Percentiles rank a stretch among this genome's conserved stretches.
Evolutionary conservation across 2,329 filamentous ascomycete genomes (phyloP).

Genomic region (Talaromyces funiculosus): DNA sequence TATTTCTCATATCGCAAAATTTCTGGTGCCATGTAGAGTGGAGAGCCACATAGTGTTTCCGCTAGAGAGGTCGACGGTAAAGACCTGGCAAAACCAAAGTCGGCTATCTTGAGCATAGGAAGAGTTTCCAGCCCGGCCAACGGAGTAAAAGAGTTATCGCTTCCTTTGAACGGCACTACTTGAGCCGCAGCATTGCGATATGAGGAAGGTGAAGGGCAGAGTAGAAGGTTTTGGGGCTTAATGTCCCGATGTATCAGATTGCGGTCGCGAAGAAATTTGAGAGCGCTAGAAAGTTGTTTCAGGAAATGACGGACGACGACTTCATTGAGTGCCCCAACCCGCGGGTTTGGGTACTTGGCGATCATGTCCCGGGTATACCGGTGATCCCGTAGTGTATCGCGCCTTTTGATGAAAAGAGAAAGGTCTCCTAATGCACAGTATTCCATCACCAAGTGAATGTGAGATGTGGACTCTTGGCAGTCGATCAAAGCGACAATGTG

Average conservation of each 20-base stretch:
- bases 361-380: conserved; percentile 85
- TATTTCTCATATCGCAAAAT: conserved; percentile 97
- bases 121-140: conserved; percentile 74
- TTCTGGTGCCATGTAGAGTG: conserved; percentile 97
- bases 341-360: conserved; percentile 80
- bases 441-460: conserved; percentile 98
- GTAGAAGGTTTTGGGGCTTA: conserved; percentile 90
- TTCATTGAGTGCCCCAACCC: conserved; percentile 83
- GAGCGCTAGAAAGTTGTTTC: conserved; percentile 86
- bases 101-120: conserved; percentile 94
- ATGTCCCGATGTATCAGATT: conserved; percentile 95
- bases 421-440: conserved; percentile 94
- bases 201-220: conserved; percentile 71
- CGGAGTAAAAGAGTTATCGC: conserved; percentile 73
- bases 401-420: conserved; percentile 92
- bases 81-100: conserved; percentile 96
- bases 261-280: conserved; percentile 77
- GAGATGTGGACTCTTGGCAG: conserved; percentile 76
- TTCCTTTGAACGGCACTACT: conserved; percentile 68
- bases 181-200: conserved; percentile 60
- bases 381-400: conserved; percentile 72
- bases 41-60: conserved; percentile 93
- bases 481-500: conserved; percentile 96
- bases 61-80: conserved; percentile 85
- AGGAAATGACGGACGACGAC: conserved; percentile 95